Evolutionary conservation across 768 basidiomycete genomes (phyloP).

Genomic region (Galerina sulciceps): DNA sequence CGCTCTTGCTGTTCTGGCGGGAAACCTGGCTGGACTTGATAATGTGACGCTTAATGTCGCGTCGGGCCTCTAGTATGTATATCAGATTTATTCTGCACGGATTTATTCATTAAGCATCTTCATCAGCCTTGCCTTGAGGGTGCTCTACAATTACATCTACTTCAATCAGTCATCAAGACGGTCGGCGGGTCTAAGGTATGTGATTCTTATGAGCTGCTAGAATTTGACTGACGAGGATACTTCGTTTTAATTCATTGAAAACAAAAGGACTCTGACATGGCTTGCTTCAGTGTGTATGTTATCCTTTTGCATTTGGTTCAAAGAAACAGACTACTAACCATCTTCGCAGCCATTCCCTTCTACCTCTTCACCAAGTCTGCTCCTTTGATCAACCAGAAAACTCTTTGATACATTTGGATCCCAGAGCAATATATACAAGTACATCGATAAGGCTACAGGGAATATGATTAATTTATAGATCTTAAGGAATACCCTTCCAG

Average conservation of each 20-base stretch:
- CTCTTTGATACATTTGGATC: not conserved
- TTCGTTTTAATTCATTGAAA: not conserved
- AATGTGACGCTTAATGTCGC: slow-evolving; percentile 29
- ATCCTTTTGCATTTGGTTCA: not conserved
- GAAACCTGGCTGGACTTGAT: slow-evolving; percentile 26
- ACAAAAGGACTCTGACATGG: slow-evolving; percentile 12
- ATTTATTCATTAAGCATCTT: not conserved
- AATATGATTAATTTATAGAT: not conserved
- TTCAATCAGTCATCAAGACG: slow-evolving; percentile 20
- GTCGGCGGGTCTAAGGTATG: slow-evolving; percentile 14
- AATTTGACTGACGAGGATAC: not conserved
- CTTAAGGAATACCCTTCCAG: slow-evolving; percentile 64
- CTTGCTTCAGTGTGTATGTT: slow-evolving; percentile 12
- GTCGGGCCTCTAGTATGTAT: slow-evolving; percentile 30
- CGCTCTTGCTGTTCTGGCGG: slow-evolving; percentile 23
- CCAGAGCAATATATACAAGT: not conserved
- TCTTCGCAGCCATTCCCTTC: slow-evolving; percentile 13
- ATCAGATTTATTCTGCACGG: not conserved
- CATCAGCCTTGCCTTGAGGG: slow-evolving; percentile 14
- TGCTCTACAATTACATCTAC: slow-evolving; percentile 26
- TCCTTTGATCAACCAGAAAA: slow-evolving; percentile 3
- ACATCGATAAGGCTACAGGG: slow-evolving; percentile 10
- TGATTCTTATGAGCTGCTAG: not conserved
- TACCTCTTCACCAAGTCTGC: slow-evolving; percentile 18
- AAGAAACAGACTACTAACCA: not conserved